Conservation (phyloP, 225 moss, liverwort and hornwort genomes). For the Marchantia paleacea region DNA sequence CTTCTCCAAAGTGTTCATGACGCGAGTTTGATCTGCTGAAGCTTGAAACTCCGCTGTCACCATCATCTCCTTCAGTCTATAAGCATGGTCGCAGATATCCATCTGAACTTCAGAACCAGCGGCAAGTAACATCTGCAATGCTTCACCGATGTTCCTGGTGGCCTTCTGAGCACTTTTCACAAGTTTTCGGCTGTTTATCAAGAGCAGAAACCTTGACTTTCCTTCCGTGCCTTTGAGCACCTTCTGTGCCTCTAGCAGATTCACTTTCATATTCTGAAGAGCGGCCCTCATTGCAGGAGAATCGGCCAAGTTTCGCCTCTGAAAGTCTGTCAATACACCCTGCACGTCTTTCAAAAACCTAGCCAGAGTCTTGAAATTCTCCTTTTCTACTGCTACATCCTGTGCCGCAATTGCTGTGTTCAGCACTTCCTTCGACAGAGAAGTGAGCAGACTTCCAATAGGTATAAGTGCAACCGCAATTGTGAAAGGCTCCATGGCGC, state of each 20-base stretch:
- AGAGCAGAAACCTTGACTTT: conserved; percentile 38
- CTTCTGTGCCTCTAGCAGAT: conserved; percentile 30
- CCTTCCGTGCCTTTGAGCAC: conserved; percentile 31
- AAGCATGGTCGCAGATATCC: conserved; percentile 35
- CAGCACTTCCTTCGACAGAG: conserved; percentile 33
- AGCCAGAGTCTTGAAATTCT: conserved; percentile 36
- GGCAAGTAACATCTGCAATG: conserved; percentile 33
- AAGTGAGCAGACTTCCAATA: conserved; percentile 32
- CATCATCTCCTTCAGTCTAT: conserved; percentile 37
- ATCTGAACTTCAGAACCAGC: conserved; percentile 39
- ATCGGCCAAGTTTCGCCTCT: conserved; percentile 30
- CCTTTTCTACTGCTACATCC: conserved; percentile 46
- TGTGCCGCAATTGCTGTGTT: conserved; percentile 45
- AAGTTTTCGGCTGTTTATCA: conserved; percentile 37
- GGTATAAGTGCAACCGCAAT: conserved; percentile 36
- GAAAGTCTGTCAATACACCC: conserved; percentile 30
- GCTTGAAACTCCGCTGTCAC: conserved; percentile 41
- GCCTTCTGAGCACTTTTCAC: conserved; percentile 38
- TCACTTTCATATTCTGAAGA: conserved; percentile 24
- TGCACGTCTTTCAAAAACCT: conserved; percentile 36
- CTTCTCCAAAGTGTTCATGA: conserved; percentile 34
- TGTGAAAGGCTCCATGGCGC: too few relatives aligned
- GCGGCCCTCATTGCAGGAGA: conserved; percentile 35
- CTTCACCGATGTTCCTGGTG: conserved; percentile 31
- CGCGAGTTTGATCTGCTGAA: conserved; percentile 31